These are phyloP conservation scores for Medicago lupulina DNA, from an alignment of 306 rosid genomes.

Conservation along the genomic window DNA sequence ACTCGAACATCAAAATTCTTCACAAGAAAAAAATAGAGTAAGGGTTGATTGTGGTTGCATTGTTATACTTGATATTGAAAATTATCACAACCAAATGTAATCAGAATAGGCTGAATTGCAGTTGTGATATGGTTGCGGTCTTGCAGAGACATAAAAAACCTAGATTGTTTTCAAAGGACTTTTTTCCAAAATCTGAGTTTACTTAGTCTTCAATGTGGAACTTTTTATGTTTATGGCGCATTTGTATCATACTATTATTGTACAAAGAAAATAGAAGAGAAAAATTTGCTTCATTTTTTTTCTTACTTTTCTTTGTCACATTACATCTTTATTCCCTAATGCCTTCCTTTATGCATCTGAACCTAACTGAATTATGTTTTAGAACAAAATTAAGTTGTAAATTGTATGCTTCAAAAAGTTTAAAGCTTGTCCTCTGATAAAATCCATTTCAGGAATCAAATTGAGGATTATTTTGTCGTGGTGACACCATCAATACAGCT, in stretches of 20 bases:
- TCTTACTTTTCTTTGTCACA: no score
- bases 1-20: no score
- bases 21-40: no score
- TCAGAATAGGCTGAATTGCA: not conserved
- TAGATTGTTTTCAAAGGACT: not conserved
- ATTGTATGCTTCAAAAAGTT: constrained; percentile 2
- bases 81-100: not conserved
- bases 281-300: no score
- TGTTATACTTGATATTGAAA: not conserved
- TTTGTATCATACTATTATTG: constrained; percentile 1
- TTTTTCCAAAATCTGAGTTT: not conserved
- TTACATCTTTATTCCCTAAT: no score
- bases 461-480: constrained; percentile 36
- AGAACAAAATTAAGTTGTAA: not conserved
- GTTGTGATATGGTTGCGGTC: not conserved
- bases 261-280: constrained; percentile 1
- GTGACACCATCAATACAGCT: constrained; percentile 27
- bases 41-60: not conserved
- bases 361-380: constrained; percentile 9
- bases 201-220: constrained; percentile 17
- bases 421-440: not conserved
- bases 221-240: constrained; percentile 9
- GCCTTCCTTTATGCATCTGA: not conserved
- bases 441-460: not conserved
- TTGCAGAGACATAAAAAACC: not conserved